These are phyloP conservation scores for Vicia faba DNA, from an alignment of 306 rosid species.

Conservation along the genomic window DNA sequence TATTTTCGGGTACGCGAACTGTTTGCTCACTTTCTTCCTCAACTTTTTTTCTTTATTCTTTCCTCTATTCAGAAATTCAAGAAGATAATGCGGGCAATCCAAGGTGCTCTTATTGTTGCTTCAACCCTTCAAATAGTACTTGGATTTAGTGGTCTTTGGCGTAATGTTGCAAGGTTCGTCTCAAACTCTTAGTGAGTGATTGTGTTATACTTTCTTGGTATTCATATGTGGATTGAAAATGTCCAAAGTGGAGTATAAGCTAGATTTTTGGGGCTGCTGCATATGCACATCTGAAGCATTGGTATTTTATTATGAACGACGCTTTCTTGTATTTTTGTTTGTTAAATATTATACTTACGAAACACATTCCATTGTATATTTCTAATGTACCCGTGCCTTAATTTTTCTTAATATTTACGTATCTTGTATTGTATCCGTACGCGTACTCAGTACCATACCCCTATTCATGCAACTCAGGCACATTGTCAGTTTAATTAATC, in stretches of 20 bases:
- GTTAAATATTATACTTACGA: too few relatives aligned
- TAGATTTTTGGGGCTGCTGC: constrained; percentile 10
- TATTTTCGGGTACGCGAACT: constrained; percentile 20
- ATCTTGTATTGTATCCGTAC: too few relatives aligned
- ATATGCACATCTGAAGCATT: too few relatives aligned
- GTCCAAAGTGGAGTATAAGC: constrained; percentile 22
- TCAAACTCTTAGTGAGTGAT: constrained; percentile 32
- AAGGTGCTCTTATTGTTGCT: constrained; percentile 93
- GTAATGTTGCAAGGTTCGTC: constrained; percentile 93
- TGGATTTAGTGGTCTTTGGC: constrained; percentile 99
- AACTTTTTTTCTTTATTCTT: constrained; percentile 31
- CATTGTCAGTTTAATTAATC: constrained; percentile 34
- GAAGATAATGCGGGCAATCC: constrained; percentile 93
- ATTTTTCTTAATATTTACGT: too few relatives aligned
- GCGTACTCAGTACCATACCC: too few relatives aligned
- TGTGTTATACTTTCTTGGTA: constrained; percentile 16
- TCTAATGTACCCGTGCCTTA: too few relatives aligned
- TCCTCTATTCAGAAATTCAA: constrained; percentile 69
- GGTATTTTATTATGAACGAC: too few relatives aligned
- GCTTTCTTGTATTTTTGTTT: too few relatives aligned
- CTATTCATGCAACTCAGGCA: not conserved
- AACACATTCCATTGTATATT: too few relatives aligned
- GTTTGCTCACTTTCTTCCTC: constrained; percentile 35
- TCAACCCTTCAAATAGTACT: constrained; percentile 98
- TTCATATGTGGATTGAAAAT: constrained; percentile 17